Evolutionary conservation across 2,329 filamentous ascomycete species (phyloP).

Genomic region (Colletotrichum lentis): DNA sequence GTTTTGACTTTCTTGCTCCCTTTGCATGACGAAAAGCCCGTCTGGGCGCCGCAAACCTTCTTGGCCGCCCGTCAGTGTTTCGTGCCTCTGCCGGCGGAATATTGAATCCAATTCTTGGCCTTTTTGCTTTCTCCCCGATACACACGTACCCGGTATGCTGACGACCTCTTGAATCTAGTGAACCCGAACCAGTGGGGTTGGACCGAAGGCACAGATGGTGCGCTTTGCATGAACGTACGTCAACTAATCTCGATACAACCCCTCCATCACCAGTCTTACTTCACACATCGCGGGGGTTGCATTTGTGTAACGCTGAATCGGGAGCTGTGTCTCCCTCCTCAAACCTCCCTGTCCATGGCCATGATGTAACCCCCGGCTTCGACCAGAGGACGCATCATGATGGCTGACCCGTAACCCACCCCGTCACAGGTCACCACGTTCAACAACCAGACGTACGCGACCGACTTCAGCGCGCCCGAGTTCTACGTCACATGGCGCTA

Average conservation of each 20-base stretch:
- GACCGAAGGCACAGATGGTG: conserved; percentile 48
- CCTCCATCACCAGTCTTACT: conserved; percentile 6
- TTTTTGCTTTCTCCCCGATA: neutral
- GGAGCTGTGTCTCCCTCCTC: neutral
- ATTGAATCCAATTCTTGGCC: neutral
- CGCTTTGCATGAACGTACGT: conserved; percentile 63
- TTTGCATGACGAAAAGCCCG: conserved; percentile 33
- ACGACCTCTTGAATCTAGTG: conserved; percentile 48
- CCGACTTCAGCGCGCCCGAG: conserved; percentile 55
- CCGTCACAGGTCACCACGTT: conserved; percentile 54
- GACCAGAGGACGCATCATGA: no score
- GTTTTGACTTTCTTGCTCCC: conserved; percentile 30
- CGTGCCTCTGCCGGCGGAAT: neutral
- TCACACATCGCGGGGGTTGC: conserved; percentile 1
- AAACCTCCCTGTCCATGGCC: neutral
- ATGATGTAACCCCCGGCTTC: no score
- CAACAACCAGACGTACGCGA: conserved; percentile 60
- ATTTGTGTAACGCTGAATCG: neutral
- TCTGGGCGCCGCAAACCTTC: neutral
- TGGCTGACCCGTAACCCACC: conserved; percentile 2
- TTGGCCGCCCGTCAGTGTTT: neutral
- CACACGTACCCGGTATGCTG: conserved; percentile 11
- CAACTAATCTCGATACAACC: conserved; percentile 9
- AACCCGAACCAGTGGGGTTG: conserved; percentile 66
- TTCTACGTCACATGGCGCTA: conserved; percentile 65